phyloP scores from a whole-genome alignment of 129 eudicot species.

The Escallonia herrerae region DNA sequence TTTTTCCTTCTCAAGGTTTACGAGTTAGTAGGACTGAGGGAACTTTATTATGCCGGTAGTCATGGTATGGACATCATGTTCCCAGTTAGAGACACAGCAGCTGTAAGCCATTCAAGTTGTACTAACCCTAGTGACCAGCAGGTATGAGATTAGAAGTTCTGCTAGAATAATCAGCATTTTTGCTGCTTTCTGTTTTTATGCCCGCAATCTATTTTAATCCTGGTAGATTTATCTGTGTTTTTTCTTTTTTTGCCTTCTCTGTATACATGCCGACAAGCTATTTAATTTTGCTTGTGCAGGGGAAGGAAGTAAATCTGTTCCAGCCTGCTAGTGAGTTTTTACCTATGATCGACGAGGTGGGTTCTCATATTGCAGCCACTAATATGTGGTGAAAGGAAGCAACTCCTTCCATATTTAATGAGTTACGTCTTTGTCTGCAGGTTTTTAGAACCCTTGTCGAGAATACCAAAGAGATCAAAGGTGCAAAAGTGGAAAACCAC shows the following conservation, averaged over 20 bases:
- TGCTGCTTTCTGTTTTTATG: not conserved
- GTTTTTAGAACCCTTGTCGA: constrained; percentile 84
- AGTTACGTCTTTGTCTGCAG: constrained; percentile 17
- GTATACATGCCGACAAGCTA: not conserved
- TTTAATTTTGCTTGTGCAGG: constrained; percentile 44
- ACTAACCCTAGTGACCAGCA: constrained; percentile 51
- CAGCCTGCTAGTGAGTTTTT: constrained; percentile 91
- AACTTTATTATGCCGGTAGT: constrained; percentile 87
- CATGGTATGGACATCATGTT: constrained; percentile 92
- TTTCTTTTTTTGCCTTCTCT: not conserved
- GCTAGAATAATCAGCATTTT: not conserved
- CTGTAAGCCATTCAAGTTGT: constrained; percentile 26
- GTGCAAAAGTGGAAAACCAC: constrained; percentile 86
- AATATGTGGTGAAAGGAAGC: not conserved
- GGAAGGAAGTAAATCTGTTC: constrained; percentile 65
- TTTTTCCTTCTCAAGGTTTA: constrained; percentile 43
- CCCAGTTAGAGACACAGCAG: constrained; percentile 33
- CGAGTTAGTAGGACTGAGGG: constrained; percentile 74
- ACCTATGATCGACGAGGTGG: constrained; percentile 82
- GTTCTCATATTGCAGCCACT: constrained; percentile 1
- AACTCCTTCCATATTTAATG: not conserved
- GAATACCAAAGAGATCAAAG: constrained; percentile 60
- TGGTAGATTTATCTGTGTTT: too few relatives aligned
- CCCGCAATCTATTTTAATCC: not conserved
- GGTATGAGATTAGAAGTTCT: constrained; percentile 31